Evolutionary conservation across 352 stramenopile genomes (phyloP).

Genomic region (Globisporangium alternatum): DNA sequence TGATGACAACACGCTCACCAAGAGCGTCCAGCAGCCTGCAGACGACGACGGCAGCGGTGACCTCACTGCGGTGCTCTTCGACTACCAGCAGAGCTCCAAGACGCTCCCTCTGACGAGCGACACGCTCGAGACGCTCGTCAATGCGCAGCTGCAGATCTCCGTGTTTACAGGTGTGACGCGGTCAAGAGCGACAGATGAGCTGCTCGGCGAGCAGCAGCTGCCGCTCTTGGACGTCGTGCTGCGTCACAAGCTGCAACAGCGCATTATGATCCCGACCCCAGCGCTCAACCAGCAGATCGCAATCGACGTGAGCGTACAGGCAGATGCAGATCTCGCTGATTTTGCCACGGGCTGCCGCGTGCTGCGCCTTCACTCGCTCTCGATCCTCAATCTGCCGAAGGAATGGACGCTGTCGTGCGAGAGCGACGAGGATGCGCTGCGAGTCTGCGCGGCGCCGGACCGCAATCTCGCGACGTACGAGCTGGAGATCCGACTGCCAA

Average conservation of each 20-base stretch:
- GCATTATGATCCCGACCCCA: conserved; percentile 17
- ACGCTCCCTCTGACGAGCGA: conserved; percentile 31
- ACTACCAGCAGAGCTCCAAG: conserved; percentile 54
- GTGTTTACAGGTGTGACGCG: conserved; percentile 37
- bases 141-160: conserved; percentile 35
- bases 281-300: conserved; percentile 21
- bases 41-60: not conserved
- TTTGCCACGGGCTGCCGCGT: conserved; percentile 42
- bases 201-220: conserved; percentile 36
- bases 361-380: conserved; percentile 33
- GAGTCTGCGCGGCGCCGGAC: conserved; percentile 30
- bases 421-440: conserved; percentile 51
- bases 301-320: conserved; percentile 38
- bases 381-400: conserved; percentile 33
- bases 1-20: conserved; percentile 49
- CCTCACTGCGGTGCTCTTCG: conserved; percentile 10
- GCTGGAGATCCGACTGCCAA: conserved; percentile 43
- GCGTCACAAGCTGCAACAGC: conserved; percentile 18
- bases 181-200: conserved; percentile 26
- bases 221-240: conserved; percentile 34
- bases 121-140: conserved; percentile 35
- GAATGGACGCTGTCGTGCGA: conserved; percentile 45
- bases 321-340: conserved; percentile 48
- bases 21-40: conserved; percentile 26
- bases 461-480: conserved; percentile 50